Evolutionary conservation across 148 eudicot genomes (phyloP).

Genomic region (Cornus kousa): DNA sequence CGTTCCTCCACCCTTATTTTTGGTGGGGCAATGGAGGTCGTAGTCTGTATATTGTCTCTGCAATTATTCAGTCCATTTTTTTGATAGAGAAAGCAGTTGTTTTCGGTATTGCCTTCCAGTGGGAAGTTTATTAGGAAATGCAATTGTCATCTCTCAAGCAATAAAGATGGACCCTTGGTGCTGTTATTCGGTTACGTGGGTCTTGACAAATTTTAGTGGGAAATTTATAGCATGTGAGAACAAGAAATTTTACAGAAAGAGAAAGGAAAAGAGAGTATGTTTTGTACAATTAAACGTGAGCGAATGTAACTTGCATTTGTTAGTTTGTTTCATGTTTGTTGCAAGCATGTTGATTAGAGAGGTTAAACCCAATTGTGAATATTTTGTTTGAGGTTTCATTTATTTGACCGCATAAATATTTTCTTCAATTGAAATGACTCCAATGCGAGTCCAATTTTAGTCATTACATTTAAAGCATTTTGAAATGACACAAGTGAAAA

Average conservation of each 20-base stretch:
- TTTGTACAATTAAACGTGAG: slow-evolving; percentile 1
- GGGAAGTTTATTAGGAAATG: slow-evolving; percentile 3
- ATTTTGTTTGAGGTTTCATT: too few species aligned
- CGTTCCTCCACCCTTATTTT: slow-evolving; percentile 7
- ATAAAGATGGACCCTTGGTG: slow-evolving; percentile 17
- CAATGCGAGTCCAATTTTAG: too few species aligned
- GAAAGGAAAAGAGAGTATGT: not conserved
- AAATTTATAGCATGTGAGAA: slow-evolving; percentile 1
- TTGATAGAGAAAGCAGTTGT: slow-evolving; percentile 15
- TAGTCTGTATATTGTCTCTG: slow-evolving; percentile 23
- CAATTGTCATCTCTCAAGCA: slow-evolving; percentile 14
- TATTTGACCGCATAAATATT: too few species aligned
- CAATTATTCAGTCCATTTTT: slow-evolving; percentile 26
- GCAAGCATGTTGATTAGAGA: too few species aligned
- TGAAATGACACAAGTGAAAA: too few species aligned
- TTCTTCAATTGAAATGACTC: too few species aligned
- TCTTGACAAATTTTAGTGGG: not conserved
- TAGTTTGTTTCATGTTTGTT: not conserved
- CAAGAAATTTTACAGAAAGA: not conserved
- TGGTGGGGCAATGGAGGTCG: slow-evolving; percentile 18
- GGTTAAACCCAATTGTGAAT: too few species aligned
- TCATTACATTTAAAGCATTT: too few species aligned
- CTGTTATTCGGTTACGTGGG: slow-evolving; percentile 9
- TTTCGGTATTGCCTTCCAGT: slow-evolving; percentile 16
- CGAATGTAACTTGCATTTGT: not conserved